Conservation (phyloP, 768 basidiomycete genomes). For the Naganishia onofrii region DNA sequence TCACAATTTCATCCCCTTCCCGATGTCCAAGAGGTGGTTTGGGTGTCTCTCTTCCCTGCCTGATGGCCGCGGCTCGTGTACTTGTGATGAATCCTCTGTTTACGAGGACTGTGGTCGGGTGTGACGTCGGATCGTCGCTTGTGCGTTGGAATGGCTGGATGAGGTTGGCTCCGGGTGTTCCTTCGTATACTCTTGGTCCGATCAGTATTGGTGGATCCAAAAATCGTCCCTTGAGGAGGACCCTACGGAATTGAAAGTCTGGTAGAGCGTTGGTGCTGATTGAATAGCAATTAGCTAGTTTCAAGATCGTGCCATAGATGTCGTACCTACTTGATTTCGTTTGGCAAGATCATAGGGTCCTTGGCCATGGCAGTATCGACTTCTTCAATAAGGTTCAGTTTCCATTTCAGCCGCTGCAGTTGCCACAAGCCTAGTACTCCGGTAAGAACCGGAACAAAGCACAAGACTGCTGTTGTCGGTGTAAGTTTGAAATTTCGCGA, state of each 20-base stretch:
- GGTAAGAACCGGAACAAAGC: slow-evolving; percentile 83
- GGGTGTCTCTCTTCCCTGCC: slow-evolving; percentile 27
- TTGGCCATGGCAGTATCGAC: slow-evolving; percentile 82
- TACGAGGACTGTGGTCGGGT: slow-evolving; percentile 71
- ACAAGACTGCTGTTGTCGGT: slow-evolving; percentile 58
- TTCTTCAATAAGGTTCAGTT: slow-evolving; percentile 86
- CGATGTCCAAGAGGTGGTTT: slow-evolving; percentile 31
- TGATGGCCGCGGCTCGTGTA: slow-evolving; percentile 46
- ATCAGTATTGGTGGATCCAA: slow-evolving; percentile 76
- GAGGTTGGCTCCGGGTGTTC: slow-evolving; percentile 80
- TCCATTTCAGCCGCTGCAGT: slow-evolving; percentile 89
- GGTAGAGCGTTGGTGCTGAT: slow-evolving; percentile 70
- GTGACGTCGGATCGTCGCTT: slow-evolving; percentile 29
- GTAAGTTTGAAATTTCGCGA: slow-evolving; percentile 31
- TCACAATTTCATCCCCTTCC: slow-evolving; percentile 61
- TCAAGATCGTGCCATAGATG: too few species aligned
- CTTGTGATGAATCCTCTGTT: slow-evolving; percentile 82
- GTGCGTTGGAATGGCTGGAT: slow-evolving; percentile 78
- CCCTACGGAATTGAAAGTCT: slow-evolving; percentile 85
- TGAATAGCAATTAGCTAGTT: slow-evolving; percentile 18
- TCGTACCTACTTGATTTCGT: slow-evolving; percentile 71
- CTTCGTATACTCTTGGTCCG: slow-evolving; percentile 81
- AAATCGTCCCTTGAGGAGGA: slow-evolving; percentile 73
- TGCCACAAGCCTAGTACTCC: slow-evolving; percentile 93
- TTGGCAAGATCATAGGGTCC: slow-evolving; percentile 73